phyloP scores from a whole-genome alignment of 2,329 filamentous ascomycete species.

The Aphanoascus verrucosus region DNA sequence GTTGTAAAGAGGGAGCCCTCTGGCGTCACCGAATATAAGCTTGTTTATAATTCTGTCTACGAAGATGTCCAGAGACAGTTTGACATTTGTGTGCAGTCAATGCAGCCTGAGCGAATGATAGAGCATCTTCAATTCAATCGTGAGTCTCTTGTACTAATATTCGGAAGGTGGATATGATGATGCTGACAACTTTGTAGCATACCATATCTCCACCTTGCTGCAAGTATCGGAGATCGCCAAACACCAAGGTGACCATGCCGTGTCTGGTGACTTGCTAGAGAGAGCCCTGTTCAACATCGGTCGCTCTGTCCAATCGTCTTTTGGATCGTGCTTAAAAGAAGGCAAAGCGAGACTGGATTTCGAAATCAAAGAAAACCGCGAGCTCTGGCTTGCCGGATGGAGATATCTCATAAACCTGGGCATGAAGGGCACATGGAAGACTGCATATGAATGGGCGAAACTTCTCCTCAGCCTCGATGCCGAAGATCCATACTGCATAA shows the following conservation, averaged over 20 bases:
- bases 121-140: conserved; percentile 59
- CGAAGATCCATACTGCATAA: conserved; percentile 71
- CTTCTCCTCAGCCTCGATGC: conserved; percentile 65
- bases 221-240: conserved; percentile 88
- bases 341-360: conserved; percentile 78
- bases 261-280: conserved; percentile 79
- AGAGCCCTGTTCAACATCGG: conserved; percentile 88
- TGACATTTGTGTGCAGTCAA: conserved; percentile 63
- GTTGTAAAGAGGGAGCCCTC: conserved; percentile 45
- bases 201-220: conserved; percentile 86
- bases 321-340: conserved; percentile 61
- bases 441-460: conserved; percentile 88
- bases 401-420: conserved; percentile 77
- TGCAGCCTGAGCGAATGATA: conserved; percentile 77
- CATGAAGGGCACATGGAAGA: conserved; percentile 86
- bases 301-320: conserved; percentile 73
- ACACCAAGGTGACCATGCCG: conserved; percentile 76
- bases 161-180: not conserved
- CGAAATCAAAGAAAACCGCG: conserved; percentile 70
- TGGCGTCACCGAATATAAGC: conserved; percentile 62
- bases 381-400: conserved; percentile 83
- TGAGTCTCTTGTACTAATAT: conserved; percentile 2
- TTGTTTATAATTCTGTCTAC: conserved; percentile 64
- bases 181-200: conserved; percentile 42
- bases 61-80: conserved; percentile 66